phyloP scores from a whole-genome alignment of 768 basidiomycete species.

The Russula griseocarnosa region DNA sequence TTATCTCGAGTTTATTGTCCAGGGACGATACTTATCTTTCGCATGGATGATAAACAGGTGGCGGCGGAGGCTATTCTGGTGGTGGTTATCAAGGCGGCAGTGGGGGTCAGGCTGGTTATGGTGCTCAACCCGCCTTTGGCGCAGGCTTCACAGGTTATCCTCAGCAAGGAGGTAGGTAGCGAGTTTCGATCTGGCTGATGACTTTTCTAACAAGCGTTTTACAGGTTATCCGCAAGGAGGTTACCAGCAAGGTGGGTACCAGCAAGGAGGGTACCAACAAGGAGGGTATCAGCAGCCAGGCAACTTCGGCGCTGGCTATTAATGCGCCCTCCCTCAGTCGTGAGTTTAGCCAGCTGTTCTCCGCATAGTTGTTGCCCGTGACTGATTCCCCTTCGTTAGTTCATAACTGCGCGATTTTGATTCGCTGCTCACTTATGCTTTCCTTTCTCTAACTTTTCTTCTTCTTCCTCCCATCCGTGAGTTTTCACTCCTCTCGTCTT shows the following conservation, averaged over 20 bases:
- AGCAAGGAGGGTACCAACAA: constrained; percentile 25
- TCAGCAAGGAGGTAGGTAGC: constrained; percentile 12
- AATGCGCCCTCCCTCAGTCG: constrained; percentile 5
- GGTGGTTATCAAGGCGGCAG: constrained; percentile 34
- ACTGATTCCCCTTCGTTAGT: background rate
- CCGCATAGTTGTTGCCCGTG: too few relatives aligned
- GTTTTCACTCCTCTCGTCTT: background rate
- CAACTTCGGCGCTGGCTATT: constrained; percentile 26
- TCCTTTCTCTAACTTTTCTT: constrained; percentile 21
- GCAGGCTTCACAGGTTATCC: constrained; percentile 17
- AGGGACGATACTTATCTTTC: background rate
- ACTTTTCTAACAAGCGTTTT: background rate
- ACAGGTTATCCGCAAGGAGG: constrained; percentile 12
- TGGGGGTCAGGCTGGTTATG: constrained; percentile 31
- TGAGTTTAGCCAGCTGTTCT: background rate
- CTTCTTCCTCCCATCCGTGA: constrained; percentile 13
- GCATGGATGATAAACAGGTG: constrained; percentile 19
- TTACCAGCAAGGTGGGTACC: constrained; percentile 11
- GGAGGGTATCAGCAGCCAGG: constrained; percentile 20
- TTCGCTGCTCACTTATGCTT: constrained; percentile 17
- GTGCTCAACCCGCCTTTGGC: constrained; percentile 26
- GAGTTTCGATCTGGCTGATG: background rate
- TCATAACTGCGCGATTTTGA: constrained; percentile 10
- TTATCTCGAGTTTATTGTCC: background rate
- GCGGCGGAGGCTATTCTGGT: constrained; percentile 33